Evolutionary conservation across 805 yeast species (phyloP).

Genomic region (Zygotorulaspora sp.): DNA sequence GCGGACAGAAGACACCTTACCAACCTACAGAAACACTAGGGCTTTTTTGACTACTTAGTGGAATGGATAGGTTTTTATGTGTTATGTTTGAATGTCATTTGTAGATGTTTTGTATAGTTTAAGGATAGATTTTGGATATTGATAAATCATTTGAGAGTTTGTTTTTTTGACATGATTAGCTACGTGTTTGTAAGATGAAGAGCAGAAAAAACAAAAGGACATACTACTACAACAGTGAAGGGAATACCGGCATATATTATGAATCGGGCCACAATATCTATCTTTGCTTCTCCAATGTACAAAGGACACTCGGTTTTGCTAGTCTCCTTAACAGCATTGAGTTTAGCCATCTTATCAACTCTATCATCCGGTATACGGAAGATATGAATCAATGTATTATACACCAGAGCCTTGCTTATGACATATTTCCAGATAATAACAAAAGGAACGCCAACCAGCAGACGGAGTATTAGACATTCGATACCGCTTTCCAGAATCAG

Average conservation of each 20-base stretch:
- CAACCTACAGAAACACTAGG: constrained; percentile 5
- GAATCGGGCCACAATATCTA: constrained; percentile 71
- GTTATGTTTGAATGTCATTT: too few relatives aligned
- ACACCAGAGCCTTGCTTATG: constrained; percentile 61
- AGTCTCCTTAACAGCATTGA: constrained; percentile 20
- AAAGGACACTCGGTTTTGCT: constrained; percentile 41
- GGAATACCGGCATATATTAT: constrained; percentile 82
- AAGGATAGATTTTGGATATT: not conserved
- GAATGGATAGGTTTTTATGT: too few relatives aligned
- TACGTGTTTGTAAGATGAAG: too few relatives aligned
- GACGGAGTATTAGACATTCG: constrained; percentile 45
- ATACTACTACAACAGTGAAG: constrained; percentile 41
- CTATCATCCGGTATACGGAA: constrained; percentile 25
- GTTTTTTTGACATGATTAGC: constrained; percentile 8
- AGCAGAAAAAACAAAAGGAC: constrained; percentile 25
- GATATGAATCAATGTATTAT: constrained; percentile 39
- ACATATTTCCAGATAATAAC: constrained; percentile 70
- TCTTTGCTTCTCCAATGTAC: constrained; percentile 59
- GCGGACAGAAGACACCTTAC: constrained; percentile 23
- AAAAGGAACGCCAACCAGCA: constrained; percentile 54
- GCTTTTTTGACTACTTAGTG: too few relatives aligned
- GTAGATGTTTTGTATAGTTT: too few relatives aligned
- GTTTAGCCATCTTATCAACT: constrained; percentile 22
- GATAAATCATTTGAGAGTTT: not conserved
- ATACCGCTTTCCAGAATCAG: constrained; percentile 35